Evolutionary conservation across 2,329 filamentous ascomycete genomes (phyloP), one percentile per base, ranked within the genome.

Genomic region (Clarireedia homoeocarpa): DNA sequence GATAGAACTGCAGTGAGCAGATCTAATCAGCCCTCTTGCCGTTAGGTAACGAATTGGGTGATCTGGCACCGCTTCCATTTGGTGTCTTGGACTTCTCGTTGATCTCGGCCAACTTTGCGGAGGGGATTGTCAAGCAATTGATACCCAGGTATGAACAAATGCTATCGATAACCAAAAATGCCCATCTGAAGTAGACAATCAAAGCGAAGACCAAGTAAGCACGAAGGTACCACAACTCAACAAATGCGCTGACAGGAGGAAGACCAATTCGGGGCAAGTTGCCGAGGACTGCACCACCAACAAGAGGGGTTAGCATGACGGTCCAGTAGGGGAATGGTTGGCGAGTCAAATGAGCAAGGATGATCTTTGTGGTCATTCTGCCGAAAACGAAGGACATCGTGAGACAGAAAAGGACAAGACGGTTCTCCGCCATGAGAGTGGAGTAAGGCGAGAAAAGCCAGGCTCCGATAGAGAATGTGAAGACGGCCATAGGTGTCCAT

Each of bases 271-370:
- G 79, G 5, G 92, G 92, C 55, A 96, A 74, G 73, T 97, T 96
- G 23, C 82, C 86, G 42, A 97, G 74, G 1, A 92, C 67, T 6
- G 91, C 91, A 53, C 94, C 94, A 51, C 88, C 88, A 48, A 96
- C 80, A 40, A 99, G 83, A 6, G 94, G 94, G 36, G 82, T 83
- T 39, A 97, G 79, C 81, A 97, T 88, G 49, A 94, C 81, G 10
- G 94, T 97, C 91, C 91, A 97, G 79, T 89, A 95, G 1, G 94
- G 94, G 73, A 97, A 99, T 3, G 92, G 89, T 71, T 97, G 94
- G 61, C 84, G 84, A 2, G 94, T 94, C 51, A 99, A 78, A 72
- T 99, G 94, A 2, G 94, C 92, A 17, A 99, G 84, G 69, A 99
- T 99, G 72, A 97, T 97, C 77, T 97, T 99, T 40, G 94, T 99